A percentile compares a stretch with the other conserved stretches of the same genome.
phyloP scores from a whole-genome alignment of 1,284 basidiomycete genomes.

The Singerocomus rubriflavus region DNA sequence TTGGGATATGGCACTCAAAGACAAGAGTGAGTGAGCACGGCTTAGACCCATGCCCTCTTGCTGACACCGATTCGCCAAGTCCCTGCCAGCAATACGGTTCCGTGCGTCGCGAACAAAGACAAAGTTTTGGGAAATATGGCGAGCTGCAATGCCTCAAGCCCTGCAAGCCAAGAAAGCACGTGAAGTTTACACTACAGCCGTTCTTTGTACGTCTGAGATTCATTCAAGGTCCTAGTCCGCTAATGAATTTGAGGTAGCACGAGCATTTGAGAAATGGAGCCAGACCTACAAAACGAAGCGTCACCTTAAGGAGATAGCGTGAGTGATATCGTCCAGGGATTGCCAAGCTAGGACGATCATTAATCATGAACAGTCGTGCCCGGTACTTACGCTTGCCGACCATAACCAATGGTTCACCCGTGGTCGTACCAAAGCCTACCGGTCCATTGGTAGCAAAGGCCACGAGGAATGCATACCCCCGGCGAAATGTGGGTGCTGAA shows the following conservation, averaged over 20 bases:
- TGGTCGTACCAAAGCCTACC: conserved; percentile 21
- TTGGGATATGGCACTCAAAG: conserved; percentile 69
- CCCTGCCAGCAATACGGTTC: conserved; percentile 72
- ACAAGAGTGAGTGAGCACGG: conserved; percentile 52
- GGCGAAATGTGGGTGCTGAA: conserved; percentile 29
- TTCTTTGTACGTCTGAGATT: conserved; percentile 51
- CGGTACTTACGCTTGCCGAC: conserved; percentile 70
- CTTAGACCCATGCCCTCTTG: conserved; percentile 10
- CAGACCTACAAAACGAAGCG: conserved; percentile 65
- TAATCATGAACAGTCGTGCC: conserved; percentile 44
- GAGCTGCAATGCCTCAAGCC: conserved; percentile 64
- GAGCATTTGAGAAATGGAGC: conserved; percentile 60
- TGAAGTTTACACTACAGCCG: conserved; percentile 51
- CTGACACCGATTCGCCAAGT: conserved; percentile 40
- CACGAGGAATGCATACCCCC: conserved; percentile 32
- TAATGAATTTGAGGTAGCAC: conserved; percentile 41
- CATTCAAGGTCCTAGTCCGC: conserved; percentile 4
- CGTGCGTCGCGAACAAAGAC: conserved; percentile 57
- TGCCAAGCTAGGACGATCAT: conserved; percentile 18
- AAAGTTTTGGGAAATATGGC: conserved; percentile 64
- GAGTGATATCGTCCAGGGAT: conserved; percentile 35
- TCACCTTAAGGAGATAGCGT: conserved; percentile 78
- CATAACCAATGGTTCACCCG: conserved; percentile 31
- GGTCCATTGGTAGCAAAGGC: conserved; percentile 20
- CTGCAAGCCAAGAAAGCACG: conserved; percentile 62